These are phyloP conservation scores for Vitis hybrid DNA, from an alignment of 177 flowering plant genomes.

Conservation along the genomic window DNA sequence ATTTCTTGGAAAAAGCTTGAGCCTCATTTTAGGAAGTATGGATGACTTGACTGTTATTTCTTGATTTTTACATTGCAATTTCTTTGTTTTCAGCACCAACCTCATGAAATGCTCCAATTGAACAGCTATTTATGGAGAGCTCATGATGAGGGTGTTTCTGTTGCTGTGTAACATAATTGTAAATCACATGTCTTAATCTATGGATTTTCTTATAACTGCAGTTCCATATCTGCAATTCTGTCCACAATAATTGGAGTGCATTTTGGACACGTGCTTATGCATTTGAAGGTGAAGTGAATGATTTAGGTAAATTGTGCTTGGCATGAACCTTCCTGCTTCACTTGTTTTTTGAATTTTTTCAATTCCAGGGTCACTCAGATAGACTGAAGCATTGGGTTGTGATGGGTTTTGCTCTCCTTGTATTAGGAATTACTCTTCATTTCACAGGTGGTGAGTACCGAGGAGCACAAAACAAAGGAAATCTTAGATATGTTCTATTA, in stretches of 20 bases:
- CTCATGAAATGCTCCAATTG: neutral
- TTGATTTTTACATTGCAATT: neutral
- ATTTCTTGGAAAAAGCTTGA: too few species aligned
- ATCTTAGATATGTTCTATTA: neutral
- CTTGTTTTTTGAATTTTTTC: constrained; percentile 1
- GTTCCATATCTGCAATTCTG: constrained; percentile 81
- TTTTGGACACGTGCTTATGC: constrained; percentile 78
- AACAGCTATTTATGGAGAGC: too few species aligned
- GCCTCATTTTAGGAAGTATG: too few species aligned
- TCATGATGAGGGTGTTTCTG: too few species aligned
- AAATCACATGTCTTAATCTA: neutral
- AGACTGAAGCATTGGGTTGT: constrained; percentile 74
- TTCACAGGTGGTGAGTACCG: constrained; percentile 65
- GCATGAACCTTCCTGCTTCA: neutral
- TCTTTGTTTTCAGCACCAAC: neutral
- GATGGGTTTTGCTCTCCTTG: constrained; percentile 55
- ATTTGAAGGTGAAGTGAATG: constrained; percentile 53
- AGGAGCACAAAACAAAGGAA: neutral
- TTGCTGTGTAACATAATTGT: neutral
- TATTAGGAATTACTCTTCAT: constrained; percentile 65
- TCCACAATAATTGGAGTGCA: constrained; percentile 77
- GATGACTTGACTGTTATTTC: neutral
- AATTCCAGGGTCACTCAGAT: constrained; percentile 53
- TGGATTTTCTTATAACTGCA: constrained; percentile 24
- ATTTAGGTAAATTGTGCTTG: too few species aligned